Base-by-base conservation (phyloP, 352 stramenopile species). In the Pythium periplocum region DNA sequence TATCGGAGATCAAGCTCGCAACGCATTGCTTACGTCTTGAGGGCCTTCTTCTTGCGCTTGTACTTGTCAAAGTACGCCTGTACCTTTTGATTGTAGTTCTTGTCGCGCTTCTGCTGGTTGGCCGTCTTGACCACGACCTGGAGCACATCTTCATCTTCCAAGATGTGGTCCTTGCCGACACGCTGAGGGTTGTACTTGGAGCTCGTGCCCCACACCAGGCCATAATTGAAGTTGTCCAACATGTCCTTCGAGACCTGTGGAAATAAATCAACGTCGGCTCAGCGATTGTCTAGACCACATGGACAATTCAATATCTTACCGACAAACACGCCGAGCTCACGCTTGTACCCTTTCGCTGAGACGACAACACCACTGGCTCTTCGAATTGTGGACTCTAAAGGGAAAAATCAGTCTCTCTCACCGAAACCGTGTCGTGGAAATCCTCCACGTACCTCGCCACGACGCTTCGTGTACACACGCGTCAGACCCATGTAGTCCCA, bases 91-190 rank as follows among this genome's bases (percentile, higher is more conserved):
- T 95, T 90, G 77, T 99, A 99, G 68, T 97, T 97, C 69, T 98
- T 98, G 78, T 98, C 94, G 57, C 92, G 87, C 73, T 98, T 98
- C 69, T 99, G 92, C 71, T 99, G 96, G 60, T 96, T 98, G 33
- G 98, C 96, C 2, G 97, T 99, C 72, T 99, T 98, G 37, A 96
- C 96, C 17, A 99, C 96, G 56, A 99, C 96, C 62, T 98, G 93
- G 45, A 98, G 66, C 30, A 99, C 97, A 72, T 99, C 97, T 78
- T 99, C 96, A 74, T 99, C 97, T 36, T 95, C 66, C 8, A 99
- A 71, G 11, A 86, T 73, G 66, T 99, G 97, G 48, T 90, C 86
- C 45, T 98, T 87, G 50, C 97, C 97, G 38, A 93, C 82, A 52
- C 95, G 88, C 77, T 99, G 96, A 6, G 97, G 97, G 51, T 98